A percentile compares a stretch with the other conserved stretches of the same genome.
These are phyloP conservation scores for Botryotinia narcissicola DNA, from an alignment of 2,329 filamentous ascomycete genomes.

Conservation along the genomic window DNA sequence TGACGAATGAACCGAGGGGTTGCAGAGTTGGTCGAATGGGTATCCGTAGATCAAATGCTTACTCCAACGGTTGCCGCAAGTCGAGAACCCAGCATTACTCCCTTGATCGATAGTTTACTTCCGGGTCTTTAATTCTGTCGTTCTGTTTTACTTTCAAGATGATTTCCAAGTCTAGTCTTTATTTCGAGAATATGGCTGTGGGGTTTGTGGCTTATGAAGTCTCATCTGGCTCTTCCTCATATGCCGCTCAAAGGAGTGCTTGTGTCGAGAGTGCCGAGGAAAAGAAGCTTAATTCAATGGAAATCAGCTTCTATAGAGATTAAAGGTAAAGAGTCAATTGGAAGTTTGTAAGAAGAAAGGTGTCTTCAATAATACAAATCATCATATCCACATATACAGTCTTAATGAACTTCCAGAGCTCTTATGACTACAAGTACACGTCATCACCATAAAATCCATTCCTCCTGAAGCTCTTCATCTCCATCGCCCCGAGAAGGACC, in stretches of 20 bases:
- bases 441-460: slow-evolving; percentile 11
- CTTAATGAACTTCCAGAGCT: neutral
- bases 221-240: neutral
- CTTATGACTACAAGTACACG: neutral
- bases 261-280: neutral
- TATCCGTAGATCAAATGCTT: neutral
- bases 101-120: neutral
- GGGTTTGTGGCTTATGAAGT: neutral
- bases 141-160: neutral
- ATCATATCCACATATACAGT: neutral
- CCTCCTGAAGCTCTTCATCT: neutral
- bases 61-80: neutral
- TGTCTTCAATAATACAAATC: neutral
- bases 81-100: neutral
- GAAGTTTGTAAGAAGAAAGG: neutral
- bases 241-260: neutral
- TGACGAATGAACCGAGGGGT: neutral
- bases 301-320: neutral
- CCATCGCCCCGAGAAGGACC: neutral
- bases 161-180: neutral
- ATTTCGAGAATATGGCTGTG: neutral
- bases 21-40: neutral
- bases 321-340: too few species aligned
- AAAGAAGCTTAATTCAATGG: too few species aligned
- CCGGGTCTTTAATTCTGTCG: neutral